Evolutionary conservation across 352 stramenopile genomes (phyloP).

Genomic region (Phytophthora boehmeriae): DNA sequence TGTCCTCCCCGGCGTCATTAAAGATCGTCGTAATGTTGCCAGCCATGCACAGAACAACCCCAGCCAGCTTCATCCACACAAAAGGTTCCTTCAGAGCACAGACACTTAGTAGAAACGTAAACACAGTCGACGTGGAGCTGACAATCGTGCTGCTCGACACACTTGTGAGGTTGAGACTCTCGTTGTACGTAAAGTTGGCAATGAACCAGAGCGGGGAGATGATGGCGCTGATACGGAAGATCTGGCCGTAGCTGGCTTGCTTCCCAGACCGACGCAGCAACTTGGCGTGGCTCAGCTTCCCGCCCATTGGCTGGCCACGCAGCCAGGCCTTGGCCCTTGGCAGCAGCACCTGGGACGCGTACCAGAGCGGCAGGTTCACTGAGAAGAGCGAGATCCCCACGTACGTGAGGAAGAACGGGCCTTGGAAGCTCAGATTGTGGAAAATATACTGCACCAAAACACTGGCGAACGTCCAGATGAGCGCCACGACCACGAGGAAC

Average conservation of each 20-base stretch:
- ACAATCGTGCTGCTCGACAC: slow-evolving; percentile 96
- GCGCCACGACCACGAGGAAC: slow-evolving; percentile 74
- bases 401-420: slow-evolving; percentile 91
- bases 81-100: slow-evolving; percentile 81
- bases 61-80: slow-evolving; percentile 78
- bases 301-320: slow-evolving; percentile 37
- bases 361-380: slow-evolving; percentile 83
- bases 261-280: slow-evolving; percentile 33
- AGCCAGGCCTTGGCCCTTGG: slow-evolving; percentile 45
- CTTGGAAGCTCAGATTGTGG: slow-evolving; percentile 83
- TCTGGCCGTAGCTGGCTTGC: slow-evolving; percentile 51
- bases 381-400: slow-evolving; percentile 88
- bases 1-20: slow-evolving; percentile 54
- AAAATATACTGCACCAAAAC: slow-evolving; percentile 92
- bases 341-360: slow-evolving; percentile 57
- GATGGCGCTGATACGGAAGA: slow-evolving; percentile 59
- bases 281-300: slow-evolving; percentile 43
- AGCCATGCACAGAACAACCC: slow-evolving; percentile 86
- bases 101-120: slow-evolving; percentile 93
- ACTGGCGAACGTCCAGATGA: slow-evolving; percentile 87
- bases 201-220: slow-evolving; percentile 95
- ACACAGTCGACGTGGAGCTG: slow-evolving; percentile 92
- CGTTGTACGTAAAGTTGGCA: slow-evolving; percentile 95
- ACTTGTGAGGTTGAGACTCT: slow-evolving; percentile 89
- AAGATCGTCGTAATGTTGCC: slow-evolving; percentile 89